Conservation (phyloP, 225 moss, liverwort and hornwort species). For the Straminergon stramineum region DNA sequence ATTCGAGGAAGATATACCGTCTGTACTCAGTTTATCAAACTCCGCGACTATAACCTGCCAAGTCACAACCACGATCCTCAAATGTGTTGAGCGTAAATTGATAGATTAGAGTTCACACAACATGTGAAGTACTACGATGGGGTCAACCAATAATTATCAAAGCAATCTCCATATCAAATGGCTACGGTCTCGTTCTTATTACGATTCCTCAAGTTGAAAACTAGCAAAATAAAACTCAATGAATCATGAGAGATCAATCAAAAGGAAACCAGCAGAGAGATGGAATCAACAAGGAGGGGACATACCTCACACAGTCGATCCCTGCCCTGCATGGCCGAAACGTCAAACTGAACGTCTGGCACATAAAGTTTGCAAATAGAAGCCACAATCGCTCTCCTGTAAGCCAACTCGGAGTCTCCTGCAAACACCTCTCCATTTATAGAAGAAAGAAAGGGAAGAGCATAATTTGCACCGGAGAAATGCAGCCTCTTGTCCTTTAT, state of each 20-base stretch:
- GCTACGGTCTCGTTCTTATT: not conserved
- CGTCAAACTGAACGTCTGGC: not conserved
- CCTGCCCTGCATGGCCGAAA: not conserved
- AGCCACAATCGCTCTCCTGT: not conserved
- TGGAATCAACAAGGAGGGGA: not conserved
- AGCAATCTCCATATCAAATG: not conserved
- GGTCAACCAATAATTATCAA: not conserved
- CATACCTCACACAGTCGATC: not conserved
- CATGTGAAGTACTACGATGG: not conserved
- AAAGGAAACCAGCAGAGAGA: not conserved
- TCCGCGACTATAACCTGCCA: not conserved
- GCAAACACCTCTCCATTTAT: not conserved
- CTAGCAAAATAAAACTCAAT: not conserved
- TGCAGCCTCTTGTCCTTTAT: not conserved
- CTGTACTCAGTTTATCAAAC: not conserved
- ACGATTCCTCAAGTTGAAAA: not conserved
- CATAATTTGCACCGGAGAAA: accelerated
- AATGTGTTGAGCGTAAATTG: not conserved
- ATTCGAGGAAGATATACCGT: too few species aligned
- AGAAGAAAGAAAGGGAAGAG: not conserved
- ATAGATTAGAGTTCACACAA: not conserved
- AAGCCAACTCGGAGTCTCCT: not conserved
- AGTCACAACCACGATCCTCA: not conserved
- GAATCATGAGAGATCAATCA: not conserved
- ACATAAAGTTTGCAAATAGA: not conserved